Evolutionary conservation across 2,329 filamentous ascomycete species (phyloP).

Genomic region (Alternaria triticimaculans): DNA sequence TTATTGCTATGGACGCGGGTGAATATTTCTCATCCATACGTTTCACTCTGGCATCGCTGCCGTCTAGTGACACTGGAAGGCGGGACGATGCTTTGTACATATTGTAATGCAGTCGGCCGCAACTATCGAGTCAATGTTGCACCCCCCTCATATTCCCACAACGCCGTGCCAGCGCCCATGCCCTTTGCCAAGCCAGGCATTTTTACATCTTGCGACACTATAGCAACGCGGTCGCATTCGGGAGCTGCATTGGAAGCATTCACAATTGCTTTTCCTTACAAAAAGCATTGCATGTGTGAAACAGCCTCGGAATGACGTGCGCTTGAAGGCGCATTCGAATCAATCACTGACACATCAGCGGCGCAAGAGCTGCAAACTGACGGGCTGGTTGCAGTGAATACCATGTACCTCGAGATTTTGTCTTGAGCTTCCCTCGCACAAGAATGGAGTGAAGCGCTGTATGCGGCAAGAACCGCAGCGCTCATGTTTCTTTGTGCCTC

Average conservation of each 20-base stretch:
- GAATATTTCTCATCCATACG: not conserved
- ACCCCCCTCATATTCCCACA: not conserved
- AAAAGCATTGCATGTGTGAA: not conserved
- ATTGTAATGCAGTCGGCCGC: constrained; percentile 23
- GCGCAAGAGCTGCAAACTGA: not conserved
- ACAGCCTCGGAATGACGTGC: constrained; percentile 29
- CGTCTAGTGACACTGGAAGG: constrained; percentile 12
- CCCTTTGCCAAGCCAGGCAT: not conserved
- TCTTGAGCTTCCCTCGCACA: not conserved
- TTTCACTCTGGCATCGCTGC: constrained; percentile 16
- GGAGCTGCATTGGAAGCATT: not conserved
- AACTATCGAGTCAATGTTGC: constrained; percentile 18
- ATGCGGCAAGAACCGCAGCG: constrained; percentile 14
- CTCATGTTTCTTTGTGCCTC: constrained; percentile 21
- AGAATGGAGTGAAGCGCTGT: constrained; percentile 10
- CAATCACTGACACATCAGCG: not conserved
- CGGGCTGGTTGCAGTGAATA: not conserved
- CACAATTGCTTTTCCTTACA: not conserved
- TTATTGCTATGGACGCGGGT: not conserved
- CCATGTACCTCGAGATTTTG: not conserved
- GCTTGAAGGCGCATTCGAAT: not conserved
- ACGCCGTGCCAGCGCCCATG: not conserved
- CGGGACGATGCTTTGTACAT: constrained; percentile 29
- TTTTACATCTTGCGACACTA: not conserved
- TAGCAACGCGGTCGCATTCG: not conserved